Conservation (phyloP, 2,329 filamentous ascomycete genomes). For the Aspergillus cejpii region DNA sequence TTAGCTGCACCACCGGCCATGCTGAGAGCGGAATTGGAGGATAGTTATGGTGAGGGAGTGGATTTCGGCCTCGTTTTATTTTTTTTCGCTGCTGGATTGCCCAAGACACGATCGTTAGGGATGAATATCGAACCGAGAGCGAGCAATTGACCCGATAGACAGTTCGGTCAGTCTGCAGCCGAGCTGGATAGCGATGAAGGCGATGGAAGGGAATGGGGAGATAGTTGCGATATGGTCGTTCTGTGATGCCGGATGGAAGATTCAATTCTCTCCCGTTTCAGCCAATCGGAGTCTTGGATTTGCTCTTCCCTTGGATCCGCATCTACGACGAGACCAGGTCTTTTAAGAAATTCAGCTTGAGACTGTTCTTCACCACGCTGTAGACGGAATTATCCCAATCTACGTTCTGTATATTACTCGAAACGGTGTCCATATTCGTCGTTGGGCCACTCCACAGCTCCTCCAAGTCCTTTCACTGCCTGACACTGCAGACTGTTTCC, state of each 20-base stretch:
- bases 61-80: no score
- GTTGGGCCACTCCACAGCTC: no score
- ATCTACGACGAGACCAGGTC: not conserved
- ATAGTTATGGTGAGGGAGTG: constrained; percentile 1
- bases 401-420: no score
- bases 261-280: constrained; percentile 24
- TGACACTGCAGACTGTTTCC: no score
- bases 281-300: constrained; percentile 32
- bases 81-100: not conserved
- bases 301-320: constrained; percentile 17
- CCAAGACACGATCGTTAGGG: not conserved
- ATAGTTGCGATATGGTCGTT: not conserved
- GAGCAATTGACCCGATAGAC: not conserved
- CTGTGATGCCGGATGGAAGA: constrained; percentile 20
- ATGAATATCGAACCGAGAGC: no score
- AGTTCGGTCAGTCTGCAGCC: not conserved
- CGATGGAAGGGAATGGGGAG: not conserved
- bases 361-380: not conserved
- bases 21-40: constrained; percentile 15
- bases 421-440: no score
- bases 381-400: no score
- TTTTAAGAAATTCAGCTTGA: not conserved
- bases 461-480: not conserved
- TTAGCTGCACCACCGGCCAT: constrained; percentile 86
- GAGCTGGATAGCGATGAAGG: not conserved